phyloP scores from a whole-genome alignment of 2,329 filamentous ascomycete species.

The Monilinia polystroma region DNA sequence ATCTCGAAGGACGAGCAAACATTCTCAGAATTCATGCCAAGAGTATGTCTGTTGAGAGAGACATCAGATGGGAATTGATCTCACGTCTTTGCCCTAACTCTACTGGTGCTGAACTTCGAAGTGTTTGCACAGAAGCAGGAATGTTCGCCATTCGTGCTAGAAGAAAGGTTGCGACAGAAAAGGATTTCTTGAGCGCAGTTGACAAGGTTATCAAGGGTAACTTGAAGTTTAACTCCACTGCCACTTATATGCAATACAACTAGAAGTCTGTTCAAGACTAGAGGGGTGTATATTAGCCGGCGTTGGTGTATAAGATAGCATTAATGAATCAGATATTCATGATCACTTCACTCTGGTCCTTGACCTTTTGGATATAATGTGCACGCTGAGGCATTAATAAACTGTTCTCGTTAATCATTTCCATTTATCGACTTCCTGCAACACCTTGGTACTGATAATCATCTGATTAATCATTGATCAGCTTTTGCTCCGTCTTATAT shows the following conservation, averaged over 20 bases:
- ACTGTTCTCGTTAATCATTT: neutral
- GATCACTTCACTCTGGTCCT: neutral
- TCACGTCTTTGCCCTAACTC: conserved; percentile 95
- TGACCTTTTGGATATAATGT: neutral
- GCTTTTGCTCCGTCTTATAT: neutral
- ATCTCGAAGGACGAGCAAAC: conserved; percentile 95
- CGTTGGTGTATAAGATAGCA: conserved; percentile 39
- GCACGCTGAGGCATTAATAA: neutral
- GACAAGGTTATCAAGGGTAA: conserved; percentile 99
- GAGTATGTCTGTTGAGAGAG: conserved; percentile 98
- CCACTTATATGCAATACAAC: conserved; percentile 99
- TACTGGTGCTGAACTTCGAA: conserved; percentile 91
- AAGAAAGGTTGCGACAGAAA: conserved; percentile 97
- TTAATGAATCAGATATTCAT: conserved; percentile 30
- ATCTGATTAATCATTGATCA: neutral
- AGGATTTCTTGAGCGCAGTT: conserved; percentile 96
- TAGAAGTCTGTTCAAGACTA: conserved; percentile 49
- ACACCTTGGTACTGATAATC: neutral
- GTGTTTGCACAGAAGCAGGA: conserved; percentile 95
- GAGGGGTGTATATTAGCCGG: conserved; percentile 39
- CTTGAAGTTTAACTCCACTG: conserved; percentile 98
- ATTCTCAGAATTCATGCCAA: conserved; percentile 98
- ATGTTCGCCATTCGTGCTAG: conserved; percentile 96
- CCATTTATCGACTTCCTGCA: neutral
- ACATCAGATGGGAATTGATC: conserved; percentile 98